Conservation (phyloP, 768 basidiomycete genomes). For the Lentinula aciculospora region DNA sequence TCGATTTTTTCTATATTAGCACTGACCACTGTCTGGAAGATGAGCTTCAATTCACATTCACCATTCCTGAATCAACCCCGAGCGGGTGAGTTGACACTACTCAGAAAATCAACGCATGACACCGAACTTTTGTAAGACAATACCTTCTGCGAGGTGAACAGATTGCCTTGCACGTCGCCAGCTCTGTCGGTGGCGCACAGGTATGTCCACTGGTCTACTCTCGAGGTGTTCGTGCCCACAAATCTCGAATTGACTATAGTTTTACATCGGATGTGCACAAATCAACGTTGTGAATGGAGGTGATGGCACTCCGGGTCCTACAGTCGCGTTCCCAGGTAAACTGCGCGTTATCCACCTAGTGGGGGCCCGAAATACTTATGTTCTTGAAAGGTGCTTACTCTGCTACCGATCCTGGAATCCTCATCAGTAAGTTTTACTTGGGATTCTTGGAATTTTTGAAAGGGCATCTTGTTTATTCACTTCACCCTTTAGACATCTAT, state of each 20-base stretch:
- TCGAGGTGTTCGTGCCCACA: neutral
- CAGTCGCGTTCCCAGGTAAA: constrained; percentile 28
- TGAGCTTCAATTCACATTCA: constrained; percentile 25
- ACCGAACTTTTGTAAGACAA: no score
- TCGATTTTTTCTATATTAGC: neutral
- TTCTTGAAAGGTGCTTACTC: constrained; percentile 22
- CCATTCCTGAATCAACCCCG: constrained; percentile 26
- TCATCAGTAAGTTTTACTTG: constrained; percentile 20
- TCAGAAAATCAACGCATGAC: no score
- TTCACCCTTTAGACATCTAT: constrained; percentile 20
- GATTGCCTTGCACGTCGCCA: constrained; percentile 28
- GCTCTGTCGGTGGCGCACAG: constrained; percentile 23
- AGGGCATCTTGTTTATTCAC: neutral
- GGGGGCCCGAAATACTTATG: neutral
- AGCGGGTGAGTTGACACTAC: constrained; percentile 26
- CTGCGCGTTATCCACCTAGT: neutral
- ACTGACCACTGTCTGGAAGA: constrained; percentile 12
- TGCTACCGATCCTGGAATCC: constrained; percentile 25
- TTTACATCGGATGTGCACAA: constrained; percentile 32
- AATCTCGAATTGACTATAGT: no score
- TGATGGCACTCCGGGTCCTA: constrained; percentile 22
- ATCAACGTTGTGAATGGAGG: constrained; percentile 29
- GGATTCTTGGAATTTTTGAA: neutral
- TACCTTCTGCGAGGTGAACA: constrained; percentile 29
- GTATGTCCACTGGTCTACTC: constrained; percentile 3